A percentile compares a stretch with the other conserved stretches of the same genome.
Conservation (phyloP, 1,284 basidiomycete genomes). For the Pseudomicrostroma phylloplanum region DNA sequence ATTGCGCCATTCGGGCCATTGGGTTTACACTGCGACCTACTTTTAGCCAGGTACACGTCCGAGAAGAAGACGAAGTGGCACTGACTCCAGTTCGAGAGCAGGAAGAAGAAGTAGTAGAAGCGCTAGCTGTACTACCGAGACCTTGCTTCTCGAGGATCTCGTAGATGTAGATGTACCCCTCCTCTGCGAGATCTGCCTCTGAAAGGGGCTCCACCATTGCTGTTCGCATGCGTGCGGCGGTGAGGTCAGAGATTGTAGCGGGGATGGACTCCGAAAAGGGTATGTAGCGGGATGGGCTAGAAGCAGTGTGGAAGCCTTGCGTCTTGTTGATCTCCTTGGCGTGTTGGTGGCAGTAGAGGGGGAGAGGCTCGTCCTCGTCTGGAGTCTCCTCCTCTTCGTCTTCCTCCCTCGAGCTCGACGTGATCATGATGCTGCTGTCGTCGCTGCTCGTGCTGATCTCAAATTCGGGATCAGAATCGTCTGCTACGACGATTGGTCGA, state of each 20-base stretch:
- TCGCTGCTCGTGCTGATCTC: conserved; percentile 14
- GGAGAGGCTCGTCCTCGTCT: neutral
- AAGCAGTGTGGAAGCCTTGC: conserved; percentile 20
- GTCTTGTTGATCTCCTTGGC: conserved; percentile 30
- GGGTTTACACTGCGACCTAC: conserved; percentile 27
- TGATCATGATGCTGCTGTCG: neutral
- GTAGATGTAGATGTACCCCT: conserved; percentile 35
- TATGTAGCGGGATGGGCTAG: conserved; percentile 6
- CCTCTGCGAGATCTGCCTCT: conserved; percentile 16
- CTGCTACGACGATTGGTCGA: conserved; percentile 15
- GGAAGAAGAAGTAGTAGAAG: too few species aligned
- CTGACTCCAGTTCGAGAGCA: conserved; percentile 12
- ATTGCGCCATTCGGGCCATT: conserved; percentile 25
- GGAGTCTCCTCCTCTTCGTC: conserved; percentile 8
- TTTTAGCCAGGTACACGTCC: conserved; percentile 29
- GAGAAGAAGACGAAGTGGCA: conserved; percentile 13
- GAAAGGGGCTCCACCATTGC: conserved; percentile 18
- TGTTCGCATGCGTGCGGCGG: conserved; percentile 21
- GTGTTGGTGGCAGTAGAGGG: conserved; percentile 30
- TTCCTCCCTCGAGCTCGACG: too few species aligned
- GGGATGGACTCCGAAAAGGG: conserved; percentile 12
- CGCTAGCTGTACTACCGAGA: neutral
- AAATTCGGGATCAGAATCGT: conserved; percentile 9
- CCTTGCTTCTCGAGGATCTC: conserved; percentile 18
- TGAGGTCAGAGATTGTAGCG: conserved; percentile 13